A percentile compares a stretch with the other conserved stretches of the same genome.
phyloP scores from a whole-genome alignment of 2,329 filamentous ascomycete species.

The Calycina herbarum region DNA sequence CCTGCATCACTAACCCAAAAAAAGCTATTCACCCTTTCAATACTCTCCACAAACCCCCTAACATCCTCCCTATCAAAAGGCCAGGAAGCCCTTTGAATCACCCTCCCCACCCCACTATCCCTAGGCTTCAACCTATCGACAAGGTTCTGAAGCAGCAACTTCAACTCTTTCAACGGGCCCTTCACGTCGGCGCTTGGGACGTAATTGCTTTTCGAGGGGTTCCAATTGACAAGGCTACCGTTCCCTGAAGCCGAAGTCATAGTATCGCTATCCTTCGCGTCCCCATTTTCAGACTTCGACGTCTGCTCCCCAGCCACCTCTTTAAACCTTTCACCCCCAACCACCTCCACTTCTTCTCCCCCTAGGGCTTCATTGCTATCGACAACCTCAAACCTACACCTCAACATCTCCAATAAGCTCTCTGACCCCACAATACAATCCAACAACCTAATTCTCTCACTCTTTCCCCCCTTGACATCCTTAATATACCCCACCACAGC shows the following conservation, averaged over 20 bases:
- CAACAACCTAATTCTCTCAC: not conserved
- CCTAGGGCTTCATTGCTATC: not conserved
- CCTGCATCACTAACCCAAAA: not conserved
- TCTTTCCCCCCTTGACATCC: constrained; percentile 6
- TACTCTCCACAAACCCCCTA: not conserved
- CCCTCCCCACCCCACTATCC: not conserved
- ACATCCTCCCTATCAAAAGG: not conserved
- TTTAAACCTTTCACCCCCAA: no score
- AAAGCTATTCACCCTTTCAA: constrained; percentile 7
- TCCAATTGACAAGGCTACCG: no score
- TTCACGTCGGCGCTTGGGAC: not conserved
- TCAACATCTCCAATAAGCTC: not conserved
- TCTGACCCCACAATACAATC: not conserved
- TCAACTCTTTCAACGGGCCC: not conserved
- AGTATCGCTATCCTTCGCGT: no score
- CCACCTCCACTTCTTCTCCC: no score
- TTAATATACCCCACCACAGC: constrained; percentile 10
- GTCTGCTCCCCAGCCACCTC: no score
- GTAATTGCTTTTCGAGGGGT: no score
- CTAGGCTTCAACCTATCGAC: not conserved
- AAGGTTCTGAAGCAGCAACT: not conserved
- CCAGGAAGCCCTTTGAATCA: not conserved
- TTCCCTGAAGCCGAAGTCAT: no score
- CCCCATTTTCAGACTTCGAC: no score
- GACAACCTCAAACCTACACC: not conserved